phyloP scores from a whole-genome alignment of 2,329 filamentous ascomycete genomes.

The Tolypocladium ophioglossoides region DNA sequence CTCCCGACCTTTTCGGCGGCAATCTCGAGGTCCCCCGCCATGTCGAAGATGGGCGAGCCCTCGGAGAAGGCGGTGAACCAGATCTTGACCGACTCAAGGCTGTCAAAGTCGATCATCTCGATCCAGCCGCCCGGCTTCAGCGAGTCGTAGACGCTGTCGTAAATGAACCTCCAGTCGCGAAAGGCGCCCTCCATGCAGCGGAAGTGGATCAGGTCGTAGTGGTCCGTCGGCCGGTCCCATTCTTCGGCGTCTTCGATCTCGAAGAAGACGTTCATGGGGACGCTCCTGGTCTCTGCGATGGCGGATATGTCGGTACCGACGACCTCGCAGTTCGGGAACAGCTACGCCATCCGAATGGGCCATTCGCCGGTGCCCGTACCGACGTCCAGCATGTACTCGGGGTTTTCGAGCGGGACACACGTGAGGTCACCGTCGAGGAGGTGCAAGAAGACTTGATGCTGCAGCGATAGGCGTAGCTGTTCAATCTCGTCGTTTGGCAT shows the following conservation, averaged over 20 bases:
- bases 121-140: slow-evolving; percentile 48
- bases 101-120: slow-evolving; percentile 44
- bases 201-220: slow-evolving; percentile 47
- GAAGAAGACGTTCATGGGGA: slow-evolving; percentile 49
- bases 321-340: slow-evolving; percentile 42
- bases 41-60: slow-evolving; percentile 31
- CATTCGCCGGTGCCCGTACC: slow-evolving; percentile 47
- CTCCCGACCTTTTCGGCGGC: slow-evolving; percentile 35
- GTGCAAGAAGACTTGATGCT: slow-evolving; percentile 52
- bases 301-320: slow-evolving; percentile 49
- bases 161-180: slow-evolving; percentile 43
- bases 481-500: slow-evolving; percentile 59
- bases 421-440: slow-evolving; percentile 34
- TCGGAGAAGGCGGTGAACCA: slow-evolving; percentile 28
- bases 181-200: slow-evolving; percentile 47
- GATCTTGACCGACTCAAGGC: slow-evolving; percentile 22
- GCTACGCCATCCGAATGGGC: slow-evolving; percentile 42
- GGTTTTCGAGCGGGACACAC: slow-evolving; percentile 28
- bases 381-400: slow-evolving; percentile 40
- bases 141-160: slow-evolving; percentile 39
- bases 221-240: slow-evolving; percentile 41
- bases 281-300: slow-evolving; percentile 41
- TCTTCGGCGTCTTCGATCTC: slow-evolving; percentile 51
- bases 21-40: slow-evolving; percentile 29
- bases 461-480: slow-evolving; percentile 49